Percentiles rank a stretch among this genome's conserved stretches.
Conservation (phyloP, 164 flowering plant genomes). For the Houttuynia cordata region DNA sequence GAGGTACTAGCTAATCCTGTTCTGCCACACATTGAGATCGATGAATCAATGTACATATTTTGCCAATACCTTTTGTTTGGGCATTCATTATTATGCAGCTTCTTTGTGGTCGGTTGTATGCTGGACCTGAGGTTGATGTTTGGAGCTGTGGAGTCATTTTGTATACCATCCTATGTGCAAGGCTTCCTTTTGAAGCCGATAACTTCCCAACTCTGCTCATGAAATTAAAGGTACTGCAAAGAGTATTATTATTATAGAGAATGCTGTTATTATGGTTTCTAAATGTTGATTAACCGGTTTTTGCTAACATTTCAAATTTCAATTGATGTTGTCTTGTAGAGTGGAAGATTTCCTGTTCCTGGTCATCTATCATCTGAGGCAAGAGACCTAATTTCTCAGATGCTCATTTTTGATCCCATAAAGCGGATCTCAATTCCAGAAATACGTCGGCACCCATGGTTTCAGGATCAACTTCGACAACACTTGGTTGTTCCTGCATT, state of each 20-base stretch:
- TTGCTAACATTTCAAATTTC: too few species aligned
- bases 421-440: slow-evolving; percentile 19
- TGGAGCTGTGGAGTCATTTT: slow-evolving; percentile 38
- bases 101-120: slow-evolving; percentile 11
- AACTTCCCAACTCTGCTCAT: slow-evolving; percentile 6
- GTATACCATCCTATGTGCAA: slow-evolving; percentile 14
- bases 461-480: slow-evolving; percentile 11
- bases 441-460: slow-evolving; percentile 21
- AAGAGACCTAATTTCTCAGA: slow-evolving; percentile 15
- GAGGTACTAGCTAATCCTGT: slow-evolving; percentile 7
- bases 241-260: too few species aligned
- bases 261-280: too few species aligned
- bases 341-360: slow-evolving; percentile 13
- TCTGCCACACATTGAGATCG: not conserved
- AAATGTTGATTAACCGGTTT: too few species aligned
- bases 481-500: slow-evolving; percentile 6
- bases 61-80: not conserved
- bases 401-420: slow-evolving; percentile 17
- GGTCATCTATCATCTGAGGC: slow-evolving; percentile 14
- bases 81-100: slow-evolving; percentile 4
- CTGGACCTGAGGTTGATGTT: slow-evolving; percentile 25
- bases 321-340: slow-evolving; percentile 3
- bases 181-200: slow-evolving; percentile 18
- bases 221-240: slow-evolving; percentile 9
- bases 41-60: not conserved